Conservation (phyloP, 1,284 basidiomycete species). For the Hymenochaete sp. region DNA sequence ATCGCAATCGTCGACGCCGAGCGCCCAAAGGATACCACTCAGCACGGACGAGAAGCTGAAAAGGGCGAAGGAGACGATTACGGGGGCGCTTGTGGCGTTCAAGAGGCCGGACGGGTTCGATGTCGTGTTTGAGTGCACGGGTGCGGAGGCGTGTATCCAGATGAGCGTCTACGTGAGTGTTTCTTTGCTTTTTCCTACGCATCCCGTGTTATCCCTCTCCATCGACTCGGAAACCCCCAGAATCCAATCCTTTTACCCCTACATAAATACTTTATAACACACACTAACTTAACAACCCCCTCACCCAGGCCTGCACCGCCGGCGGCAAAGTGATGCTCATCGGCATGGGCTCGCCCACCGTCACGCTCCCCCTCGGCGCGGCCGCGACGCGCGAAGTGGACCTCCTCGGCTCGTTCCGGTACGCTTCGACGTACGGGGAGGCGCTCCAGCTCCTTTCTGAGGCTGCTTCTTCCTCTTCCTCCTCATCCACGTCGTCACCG, state of each 20-base stretch:
- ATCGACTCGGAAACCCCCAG: conserved; percentile 11
- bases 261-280: conserved; percentile 3
- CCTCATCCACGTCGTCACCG: too few relatives aligned
- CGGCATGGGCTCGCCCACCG: conserved; percentile 88
- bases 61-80: conserved; percentile 53
- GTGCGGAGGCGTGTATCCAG: conserved; percentile 85
- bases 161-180: conserved; percentile 77
- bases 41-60: conserved; percentile 58
- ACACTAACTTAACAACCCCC: neutral
- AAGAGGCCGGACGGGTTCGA: conserved; percentile 66
- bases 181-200: conserved; percentile 14
- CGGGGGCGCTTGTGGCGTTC: conserved; percentile 48
- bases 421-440: conserved; percentile 81
- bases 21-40: too few relatives aligned
- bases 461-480: neutral
- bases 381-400: conserved; percentile 89
- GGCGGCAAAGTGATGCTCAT: conserved; percentile 89
- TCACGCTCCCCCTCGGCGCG: conserved; percentile 73
- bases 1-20: too few relatives aligned
- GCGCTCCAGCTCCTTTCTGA: conserved; percentile 63
- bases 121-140: conserved; percentile 90
- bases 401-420: conserved; percentile 85
- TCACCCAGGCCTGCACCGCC: conserved; percentile 58
- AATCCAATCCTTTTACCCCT: too few relatives aligned
- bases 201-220: too few relatives aligned